Evolutionary conservation across 768 basidiomycete genomes (phyloP), one percentile per base, ranked within the genome.

Genomic region (Amanita jacksonii): DNA sequence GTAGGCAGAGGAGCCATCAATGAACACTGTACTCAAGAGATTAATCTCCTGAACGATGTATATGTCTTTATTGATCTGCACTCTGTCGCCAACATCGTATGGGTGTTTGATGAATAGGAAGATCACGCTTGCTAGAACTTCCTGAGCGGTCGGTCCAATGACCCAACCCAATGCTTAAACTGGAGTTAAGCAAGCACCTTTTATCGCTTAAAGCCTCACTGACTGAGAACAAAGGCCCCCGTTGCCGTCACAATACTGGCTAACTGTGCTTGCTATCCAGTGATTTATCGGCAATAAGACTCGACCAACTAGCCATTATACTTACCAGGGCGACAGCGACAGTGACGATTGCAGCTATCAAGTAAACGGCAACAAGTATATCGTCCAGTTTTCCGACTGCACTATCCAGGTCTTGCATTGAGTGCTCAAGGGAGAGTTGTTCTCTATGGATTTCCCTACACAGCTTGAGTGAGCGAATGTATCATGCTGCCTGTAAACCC

Each of bases 21-120:
- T 57, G 59, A 90, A 77, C 31, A 86, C 65, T 6, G 83, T 88
- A 44, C 78, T 85, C 45, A 93, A 71, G 23, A 96, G 71, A 22
- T 82, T 73, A 59, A 96, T 93, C 61, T 92, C 88, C 56, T 85
- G 86, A 48, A 94, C 88, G 1, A 83, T 85, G 58, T 85, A 91
- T 5, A 56, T 65, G 25, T 70, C 64, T 20, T 67, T 68, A 43
- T 66, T 62, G 36, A 82, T 49, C 40, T 62, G 64, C 39, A 93
- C 72, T 36, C 81, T 65, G 62, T 90, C 87, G 19, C 84, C 83
- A 19, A 88, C 85, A 60, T 88, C 85, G 67, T 81, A 85, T 0
- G 82, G 83, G 55, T 85, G 81, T 54, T 87, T 87, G 60, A 90
- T 72, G 63, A 93, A 92, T 22, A 96, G 69, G 73, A 96, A 93